phyloP scores from a whole-genome alignment of 2,329 filamentous ascomycete genomes.

The Cladosporium oxysporum region DNA sequence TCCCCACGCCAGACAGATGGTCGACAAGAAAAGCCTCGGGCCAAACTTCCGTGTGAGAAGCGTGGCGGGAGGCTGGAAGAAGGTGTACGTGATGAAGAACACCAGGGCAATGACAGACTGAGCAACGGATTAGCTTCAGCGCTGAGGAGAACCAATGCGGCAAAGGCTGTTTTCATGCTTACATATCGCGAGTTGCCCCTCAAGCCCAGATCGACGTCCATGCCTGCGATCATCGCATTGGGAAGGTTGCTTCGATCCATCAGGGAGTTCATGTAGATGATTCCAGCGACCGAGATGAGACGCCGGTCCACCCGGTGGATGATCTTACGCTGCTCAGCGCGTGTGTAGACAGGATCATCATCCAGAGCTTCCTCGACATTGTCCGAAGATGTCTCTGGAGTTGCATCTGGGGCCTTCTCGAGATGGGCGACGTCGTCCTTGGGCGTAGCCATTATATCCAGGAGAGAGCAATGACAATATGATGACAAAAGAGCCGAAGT shows the following conservation, averaged over 20 bases:
- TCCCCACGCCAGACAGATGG: slow-evolving; percentile 59
- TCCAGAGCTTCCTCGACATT: neutral
- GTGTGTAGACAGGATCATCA: slow-evolving; percentile 4
- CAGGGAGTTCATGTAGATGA: slow-evolving; percentile 53
- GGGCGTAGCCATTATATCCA: neutral
- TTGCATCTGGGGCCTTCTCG: neutral
- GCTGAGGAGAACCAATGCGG: neutral
- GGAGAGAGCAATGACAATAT: neutral
- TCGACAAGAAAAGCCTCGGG: slow-evolving; percentile 36
- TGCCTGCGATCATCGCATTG: slow-evolving; percentile 70
- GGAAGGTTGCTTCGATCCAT: slow-evolving; percentile 79
- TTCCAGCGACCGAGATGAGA: slow-evolving; percentile 41
- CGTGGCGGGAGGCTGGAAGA: slow-evolving; percentile 72
- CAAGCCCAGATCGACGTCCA: slow-evolving; percentile 39
- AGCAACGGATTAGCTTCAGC: neutral
- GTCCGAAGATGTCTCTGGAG: neutral
- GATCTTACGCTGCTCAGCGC: slow-evolving; percentile 47
- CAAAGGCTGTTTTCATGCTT: neutral
- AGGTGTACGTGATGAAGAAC: slow-evolving; percentile 72
- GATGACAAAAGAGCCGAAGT: neutral
- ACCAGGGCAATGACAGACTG: slow-evolving; percentile 59
- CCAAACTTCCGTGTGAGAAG: slow-evolving; percentile 68
- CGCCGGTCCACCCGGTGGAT: slow-evolving; percentile 66
- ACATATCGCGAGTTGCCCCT: slow-evolving; percentile 17
- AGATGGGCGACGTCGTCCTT: slow-evolving; percentile 4